phyloP scores from a whole-genome alignment of 2,329 filamentous ascomycete species.

The Aspergillus sp. region DNA sequence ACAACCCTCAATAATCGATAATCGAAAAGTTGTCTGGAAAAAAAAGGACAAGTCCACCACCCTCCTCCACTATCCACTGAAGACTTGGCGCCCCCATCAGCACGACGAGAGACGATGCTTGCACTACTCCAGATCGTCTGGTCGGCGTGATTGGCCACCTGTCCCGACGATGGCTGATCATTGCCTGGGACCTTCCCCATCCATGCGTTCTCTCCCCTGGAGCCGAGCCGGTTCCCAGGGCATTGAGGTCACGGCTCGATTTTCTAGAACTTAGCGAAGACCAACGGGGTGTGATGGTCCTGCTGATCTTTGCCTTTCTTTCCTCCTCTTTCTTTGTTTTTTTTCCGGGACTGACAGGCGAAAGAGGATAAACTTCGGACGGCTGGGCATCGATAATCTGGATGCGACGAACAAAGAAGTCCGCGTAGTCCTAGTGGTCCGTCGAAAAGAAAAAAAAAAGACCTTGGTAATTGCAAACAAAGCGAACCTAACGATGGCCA shows the following conservation, averaged over 20 bases:
- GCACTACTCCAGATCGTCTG: slow-evolving; percentile 2
- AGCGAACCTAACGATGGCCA: background rate
- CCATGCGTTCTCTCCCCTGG: slow-evolving; percentile 11
- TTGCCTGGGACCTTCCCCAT: slow-evolving; percentile 4
- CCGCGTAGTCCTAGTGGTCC: background rate
- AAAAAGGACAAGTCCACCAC: too few species aligned
- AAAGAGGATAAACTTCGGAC: background rate
- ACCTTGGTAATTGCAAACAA: background rate
- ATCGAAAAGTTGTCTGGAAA: too few species aligned
- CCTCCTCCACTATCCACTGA: slow-evolving; percentile 1
- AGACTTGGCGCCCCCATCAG: slow-evolving; percentile 10
- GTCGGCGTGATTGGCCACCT: slow-evolving; percentile 5
- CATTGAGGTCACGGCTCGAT: slow-evolving; percentile 3
- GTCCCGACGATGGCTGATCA: slow-evolving; percentile 6
- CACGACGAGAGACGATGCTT: background rate
- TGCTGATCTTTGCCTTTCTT: background rate
- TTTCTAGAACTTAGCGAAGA: slow-evolving; percentile 7
- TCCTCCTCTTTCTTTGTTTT: background rate
- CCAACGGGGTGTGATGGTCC: background rate
- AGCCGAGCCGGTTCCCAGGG: slow-evolving; percentile 5
- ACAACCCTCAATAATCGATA: background rate
- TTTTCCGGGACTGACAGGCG: background rate
- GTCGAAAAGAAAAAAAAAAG: background rate
- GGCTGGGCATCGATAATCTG: background rate
- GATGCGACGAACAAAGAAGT: slow-evolving; percentile 2